Evolutionary conservation across 257 asterid genomes (phyloP).

Genomic region (Solanum lycopersicoides): DNA sequence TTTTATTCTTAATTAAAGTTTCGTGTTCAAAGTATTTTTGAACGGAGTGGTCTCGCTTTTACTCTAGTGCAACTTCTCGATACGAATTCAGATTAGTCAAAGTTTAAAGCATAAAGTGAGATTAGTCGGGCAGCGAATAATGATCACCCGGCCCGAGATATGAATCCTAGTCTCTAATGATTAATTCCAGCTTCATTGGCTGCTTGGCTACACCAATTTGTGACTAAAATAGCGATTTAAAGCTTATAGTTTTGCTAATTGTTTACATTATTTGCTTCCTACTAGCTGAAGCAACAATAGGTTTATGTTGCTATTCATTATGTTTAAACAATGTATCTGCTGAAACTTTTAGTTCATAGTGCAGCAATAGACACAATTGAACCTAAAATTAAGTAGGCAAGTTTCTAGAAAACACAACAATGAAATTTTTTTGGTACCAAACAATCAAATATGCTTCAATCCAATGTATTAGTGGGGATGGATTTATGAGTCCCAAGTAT

Average conservation of each 20-base stretch:
- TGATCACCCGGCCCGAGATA: neutral
- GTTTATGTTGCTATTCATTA: neutral
- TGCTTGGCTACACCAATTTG: neutral
- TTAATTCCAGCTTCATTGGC: neutral
- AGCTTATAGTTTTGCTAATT: neutral
- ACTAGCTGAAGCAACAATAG: neutral
- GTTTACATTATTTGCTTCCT: neutral
- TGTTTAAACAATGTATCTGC: neutral
- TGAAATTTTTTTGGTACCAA: neutral
- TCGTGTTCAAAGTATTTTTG: neutral
- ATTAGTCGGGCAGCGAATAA: neutral
- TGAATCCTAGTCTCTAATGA: neutral
- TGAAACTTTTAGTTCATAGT: neutral
- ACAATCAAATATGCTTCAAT: neutral
- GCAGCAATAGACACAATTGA: neutral
- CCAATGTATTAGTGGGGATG: neutral
- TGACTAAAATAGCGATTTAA: neutral
- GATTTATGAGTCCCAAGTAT: neutral
- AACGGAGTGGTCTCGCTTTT: neutral
- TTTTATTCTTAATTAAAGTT: neutral
- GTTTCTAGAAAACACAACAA: neutral
- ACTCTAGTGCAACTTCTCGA: neutral
- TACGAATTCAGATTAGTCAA: neutral
- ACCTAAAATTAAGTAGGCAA: neutral
- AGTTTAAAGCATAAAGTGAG: no score